Evolutionary conservation across 1,284 basidiomycete species (phyloP), one percentile per base, ranked within the genome.

Genomic region (Microbotryum scabiosae): DNA sequence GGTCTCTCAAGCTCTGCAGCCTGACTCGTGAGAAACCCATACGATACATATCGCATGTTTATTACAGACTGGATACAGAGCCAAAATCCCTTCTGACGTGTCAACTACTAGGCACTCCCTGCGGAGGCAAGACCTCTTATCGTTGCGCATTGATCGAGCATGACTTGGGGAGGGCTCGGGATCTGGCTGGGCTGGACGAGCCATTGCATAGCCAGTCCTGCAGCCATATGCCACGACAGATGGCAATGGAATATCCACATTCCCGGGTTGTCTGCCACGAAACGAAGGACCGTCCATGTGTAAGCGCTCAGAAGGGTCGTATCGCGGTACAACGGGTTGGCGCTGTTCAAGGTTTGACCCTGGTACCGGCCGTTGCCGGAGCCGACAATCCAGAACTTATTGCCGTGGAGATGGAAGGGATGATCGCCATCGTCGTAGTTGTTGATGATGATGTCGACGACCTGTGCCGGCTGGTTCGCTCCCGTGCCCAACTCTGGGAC

Each of bases 381-480:
- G 12, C 71, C 75, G 67, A 79, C 71, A 52, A 71, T 69, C 54
- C 76, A 75, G 61, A 80, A 78, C 59, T 75, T 75, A 63, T 81
- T 51, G 2, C 75, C 73, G 50, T 77, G 75, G 54, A 78, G 71
- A 57, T 79, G 79, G 72, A 80, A 79, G 0, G 79, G 79, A 61
- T 79, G 79, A 54, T 75, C 73, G 14, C 76, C 77, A 56, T 79
- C 77, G 67, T 78, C 77, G 30, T 67, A 54, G 54, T 74, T 76
- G 46, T 52, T 53, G 53, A 73, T 51, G 55, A 73, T 69, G 23
- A 74, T 54, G n/a, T 75, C 73, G 51, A 74, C 68, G 18, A 70
- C 69, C 23, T 70, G 70, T 41, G 14, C 14, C 36, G 5, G 5
- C 36, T 41, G 36, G 0, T 41, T 41, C 4, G 36, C 9, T 16